Evolutionary conservation across 2,329 filamentous ascomycete species (phyloP).

Genomic region (Neobulgaria alba): DNA sequence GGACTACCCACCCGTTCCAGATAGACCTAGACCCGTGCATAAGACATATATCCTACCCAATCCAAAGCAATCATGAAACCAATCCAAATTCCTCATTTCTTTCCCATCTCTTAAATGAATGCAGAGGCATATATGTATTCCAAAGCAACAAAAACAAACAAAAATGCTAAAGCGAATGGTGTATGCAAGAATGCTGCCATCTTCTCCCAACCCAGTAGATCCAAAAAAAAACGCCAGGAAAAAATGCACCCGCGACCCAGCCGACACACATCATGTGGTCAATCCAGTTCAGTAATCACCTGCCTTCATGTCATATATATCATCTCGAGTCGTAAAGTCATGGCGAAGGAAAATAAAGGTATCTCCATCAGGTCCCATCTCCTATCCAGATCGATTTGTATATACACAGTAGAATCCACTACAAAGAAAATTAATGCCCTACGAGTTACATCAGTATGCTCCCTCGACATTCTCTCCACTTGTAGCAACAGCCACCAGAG

Average conservation of each 20-base stretch:
- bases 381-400: constrained; percentile 11
- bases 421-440: constrained; percentile 22
- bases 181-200: neutral
- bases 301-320: too few species aligned
- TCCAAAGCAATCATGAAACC: neutral
- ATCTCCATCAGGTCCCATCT: constrained; percentile 11
- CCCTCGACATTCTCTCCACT: constrained; percentile 39
- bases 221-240: too few species aligned
- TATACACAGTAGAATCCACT: constrained; percentile 23
- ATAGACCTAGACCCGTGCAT: too few species aligned
- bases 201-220: too few species aligned
- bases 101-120: constrained; percentile 2
- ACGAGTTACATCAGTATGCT: constrained; percentile 17
- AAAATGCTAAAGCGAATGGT: constrained; percentile 3
- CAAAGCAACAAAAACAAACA: constrained; percentile 1
- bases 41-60: neutral
- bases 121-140: constrained; percentile 2
- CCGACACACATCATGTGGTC: too few species aligned
- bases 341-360: constrained; percentile 3
- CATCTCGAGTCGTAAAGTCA: too few species aligned
- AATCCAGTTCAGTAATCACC: too few species aligned
- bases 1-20: too few species aligned
- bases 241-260: too few species aligned
- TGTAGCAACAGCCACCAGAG: constrained; percentile 57
- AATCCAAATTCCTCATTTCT: neutral